Evolutionary conservation across 768 basidiomycete species (phyloP).

Genomic region (Exidia glandulosa): DNA sequence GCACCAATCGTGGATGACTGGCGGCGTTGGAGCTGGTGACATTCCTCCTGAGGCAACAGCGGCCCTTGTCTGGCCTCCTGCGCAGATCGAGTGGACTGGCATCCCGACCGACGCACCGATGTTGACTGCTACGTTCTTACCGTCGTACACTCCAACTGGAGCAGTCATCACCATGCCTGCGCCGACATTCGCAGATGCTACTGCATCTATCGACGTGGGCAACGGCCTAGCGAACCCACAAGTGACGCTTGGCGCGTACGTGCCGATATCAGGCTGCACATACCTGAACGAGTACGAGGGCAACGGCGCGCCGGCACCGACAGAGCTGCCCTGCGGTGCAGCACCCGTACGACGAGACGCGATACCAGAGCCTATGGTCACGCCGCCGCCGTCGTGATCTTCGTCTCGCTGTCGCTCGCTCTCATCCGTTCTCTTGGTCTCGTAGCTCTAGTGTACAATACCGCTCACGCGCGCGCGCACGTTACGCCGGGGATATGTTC

Average conservation of each 20-base stretch:
- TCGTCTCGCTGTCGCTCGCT: neutral
- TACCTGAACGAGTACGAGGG: slow-evolving; percentile 81
- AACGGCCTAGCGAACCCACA: slow-evolving; percentile 72
- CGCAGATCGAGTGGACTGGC: slow-evolving; percentile 37
- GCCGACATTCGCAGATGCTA: slow-evolving; percentile 42
- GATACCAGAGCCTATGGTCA: neutral
- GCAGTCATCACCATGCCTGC: slow-evolving; percentile 52
- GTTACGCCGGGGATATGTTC: too few species aligned
- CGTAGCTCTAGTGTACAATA: too few species aligned
- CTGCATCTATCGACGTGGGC: neutral
- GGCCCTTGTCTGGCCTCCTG: slow-evolving; percentile 59
- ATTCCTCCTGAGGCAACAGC: slow-evolving; percentile 46
- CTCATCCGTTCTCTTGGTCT: too few species aligned
- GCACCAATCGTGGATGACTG: slow-evolving; percentile 63
- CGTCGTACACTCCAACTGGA: slow-evolving; percentile 65
- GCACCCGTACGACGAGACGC: neutral
- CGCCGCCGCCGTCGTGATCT: neutral
- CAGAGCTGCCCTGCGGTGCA: slow-evolving; percentile 35
- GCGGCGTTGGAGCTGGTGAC: slow-evolving; percentile 58
- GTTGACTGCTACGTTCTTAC: slow-evolving; percentile 14
- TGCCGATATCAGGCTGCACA: slow-evolving; percentile 57
- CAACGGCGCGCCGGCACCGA: slow-evolving; percentile 36
- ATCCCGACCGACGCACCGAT: neutral
- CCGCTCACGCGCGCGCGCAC: too few species aligned
- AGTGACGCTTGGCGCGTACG: slow-evolving; percentile 54